These are phyloP conservation scores for Syzygium malaccense DNA, from an alignment of 441 rosid genomes.

Conservation along the genomic window DNA sequence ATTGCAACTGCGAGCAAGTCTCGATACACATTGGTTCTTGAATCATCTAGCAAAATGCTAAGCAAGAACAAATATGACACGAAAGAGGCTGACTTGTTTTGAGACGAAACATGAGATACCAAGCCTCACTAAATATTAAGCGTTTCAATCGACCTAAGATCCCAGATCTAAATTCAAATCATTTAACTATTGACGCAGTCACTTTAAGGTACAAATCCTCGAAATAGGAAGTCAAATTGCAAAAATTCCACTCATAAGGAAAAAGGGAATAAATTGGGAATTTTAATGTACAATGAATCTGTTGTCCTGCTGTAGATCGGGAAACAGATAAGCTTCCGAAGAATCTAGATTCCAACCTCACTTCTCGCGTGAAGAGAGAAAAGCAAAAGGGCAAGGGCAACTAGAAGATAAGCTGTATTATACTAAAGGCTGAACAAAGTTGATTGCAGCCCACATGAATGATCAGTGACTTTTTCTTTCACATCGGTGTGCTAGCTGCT, in stretches of 20 bases:
- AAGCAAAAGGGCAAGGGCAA: not conserved
- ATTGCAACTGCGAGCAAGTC: not conserved
- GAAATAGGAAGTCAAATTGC: not conserved
- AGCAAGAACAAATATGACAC: not conserved
- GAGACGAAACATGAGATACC: not conserved
- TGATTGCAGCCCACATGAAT: not conserved
- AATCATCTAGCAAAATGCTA: not conserved
- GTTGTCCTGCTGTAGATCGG: not conserved
- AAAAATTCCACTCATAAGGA: not conserved
- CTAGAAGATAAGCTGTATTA: not conserved
- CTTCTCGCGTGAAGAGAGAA: not conserved
- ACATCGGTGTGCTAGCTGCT: not conserved
- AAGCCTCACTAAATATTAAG: not conserved
- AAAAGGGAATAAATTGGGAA: not conserved
- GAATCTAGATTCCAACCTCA: not conserved
- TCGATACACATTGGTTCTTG: not conserved
- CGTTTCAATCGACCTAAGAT: not conserved
- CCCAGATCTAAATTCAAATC: not conserved
- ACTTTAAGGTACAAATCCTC: not conserved
- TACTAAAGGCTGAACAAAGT: not conserved
- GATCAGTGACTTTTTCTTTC: too few relatives aligned
- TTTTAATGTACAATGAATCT: fast-evolving
- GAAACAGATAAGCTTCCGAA: not conserved
- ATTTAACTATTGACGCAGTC: not conserved
- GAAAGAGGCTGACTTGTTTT: not conserved